Evolutionary conservation across 306 rosid species (phyloP).

Genomic region (Aeschynomene evenia): DNA sequence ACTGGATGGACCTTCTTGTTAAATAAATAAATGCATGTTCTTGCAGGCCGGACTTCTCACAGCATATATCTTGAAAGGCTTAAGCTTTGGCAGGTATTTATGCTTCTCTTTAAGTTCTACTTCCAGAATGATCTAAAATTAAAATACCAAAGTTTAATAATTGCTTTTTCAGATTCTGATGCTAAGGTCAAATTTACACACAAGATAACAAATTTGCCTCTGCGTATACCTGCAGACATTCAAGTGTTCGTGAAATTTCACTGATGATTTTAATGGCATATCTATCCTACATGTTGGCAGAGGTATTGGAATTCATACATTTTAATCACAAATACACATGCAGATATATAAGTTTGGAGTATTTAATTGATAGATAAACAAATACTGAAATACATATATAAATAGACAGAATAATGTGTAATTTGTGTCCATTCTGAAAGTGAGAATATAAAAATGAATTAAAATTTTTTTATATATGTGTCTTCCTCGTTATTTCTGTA

Average conservation of each 20-base stretch:
- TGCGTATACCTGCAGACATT: conserved; percentile 56
- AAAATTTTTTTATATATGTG: too few relatives aligned
- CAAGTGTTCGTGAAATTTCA: conserved; percentile 81
- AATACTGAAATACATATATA: too few relatives aligned
- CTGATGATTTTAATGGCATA: conserved; percentile 89
- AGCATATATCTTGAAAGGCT: conserved; percentile 67
- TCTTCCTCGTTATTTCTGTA: too few relatives aligned
- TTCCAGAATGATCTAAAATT: background rate
- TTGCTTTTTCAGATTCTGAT: background rate
- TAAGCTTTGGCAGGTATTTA: conserved; percentile 67
- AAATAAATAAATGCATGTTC: conserved; percentile 10
- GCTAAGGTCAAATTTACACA: background rate
- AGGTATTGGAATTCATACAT: conserved; percentile 49
- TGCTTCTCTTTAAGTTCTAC: background rate
- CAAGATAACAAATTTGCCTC: conserved; percentile 6
- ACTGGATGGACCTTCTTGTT: background rate
- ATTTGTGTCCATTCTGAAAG: too few relatives aligned
- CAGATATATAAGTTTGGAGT: too few relatives aligned
- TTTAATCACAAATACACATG: too few relatives aligned
- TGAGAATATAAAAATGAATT: too few relatives aligned
- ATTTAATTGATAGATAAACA: too few relatives aligned
- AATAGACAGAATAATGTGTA: too few relatives aligned
- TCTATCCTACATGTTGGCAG: conserved; percentile 86
- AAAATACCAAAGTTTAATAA: background rate
- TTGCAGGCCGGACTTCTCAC: conserved; percentile 77